Conservation (phyloP, 2,329 filamentous ascomycete species). For the Cercospora canescens region DNA sequence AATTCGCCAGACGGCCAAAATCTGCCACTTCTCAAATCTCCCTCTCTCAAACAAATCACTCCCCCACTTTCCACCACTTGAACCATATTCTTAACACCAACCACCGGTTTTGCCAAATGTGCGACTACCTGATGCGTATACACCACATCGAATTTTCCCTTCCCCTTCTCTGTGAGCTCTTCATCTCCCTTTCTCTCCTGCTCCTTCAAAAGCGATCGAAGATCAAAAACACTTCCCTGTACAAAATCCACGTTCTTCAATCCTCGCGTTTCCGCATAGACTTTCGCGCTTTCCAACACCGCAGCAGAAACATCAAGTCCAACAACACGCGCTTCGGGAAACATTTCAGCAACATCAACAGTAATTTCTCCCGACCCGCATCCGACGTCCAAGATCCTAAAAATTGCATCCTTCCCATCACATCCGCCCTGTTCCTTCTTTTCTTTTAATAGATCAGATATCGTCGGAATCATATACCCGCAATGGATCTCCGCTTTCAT, state of each 20-base stretch:
- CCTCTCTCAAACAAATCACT: constrained; percentile 24
- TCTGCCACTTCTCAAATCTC: constrained; percentile 20
- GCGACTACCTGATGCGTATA: constrained; percentile 59
- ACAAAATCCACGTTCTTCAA: constrained; percentile 71
- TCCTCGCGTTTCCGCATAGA: constrained; percentile 32
- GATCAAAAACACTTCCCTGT: constrained; percentile 97
- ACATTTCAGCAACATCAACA: constrained; percentile 33
- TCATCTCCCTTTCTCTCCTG: neutral
- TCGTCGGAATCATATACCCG: constrained; percentile 18
- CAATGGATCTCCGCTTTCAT: constrained; percentile 3
- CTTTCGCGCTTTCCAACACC: constrained; percentile 35
- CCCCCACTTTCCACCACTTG: constrained; percentile 15
- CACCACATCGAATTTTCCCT: constrained; percentile 81
- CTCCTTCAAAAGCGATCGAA: constrained; percentile 65
- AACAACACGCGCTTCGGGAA: constrained; percentile 30
- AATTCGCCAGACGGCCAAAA: constrained; percentile 14
- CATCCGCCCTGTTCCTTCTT: constrained; percentile 20
- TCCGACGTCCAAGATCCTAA: constrained; percentile 40
- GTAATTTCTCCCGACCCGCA: constrained; percentile 43
- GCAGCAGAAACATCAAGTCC: constrained; percentile 40
- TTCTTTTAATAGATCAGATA: neutral
- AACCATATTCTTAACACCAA: constrained; percentile 15
- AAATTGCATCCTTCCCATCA: neutral
- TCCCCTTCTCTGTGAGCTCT: neutral
- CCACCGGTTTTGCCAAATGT: constrained; percentile 53